Evolutionary conservation across 2,329 filamentous ascomycete species (phyloP).

Genomic region (Nannizziopsis barbatae): DNA sequence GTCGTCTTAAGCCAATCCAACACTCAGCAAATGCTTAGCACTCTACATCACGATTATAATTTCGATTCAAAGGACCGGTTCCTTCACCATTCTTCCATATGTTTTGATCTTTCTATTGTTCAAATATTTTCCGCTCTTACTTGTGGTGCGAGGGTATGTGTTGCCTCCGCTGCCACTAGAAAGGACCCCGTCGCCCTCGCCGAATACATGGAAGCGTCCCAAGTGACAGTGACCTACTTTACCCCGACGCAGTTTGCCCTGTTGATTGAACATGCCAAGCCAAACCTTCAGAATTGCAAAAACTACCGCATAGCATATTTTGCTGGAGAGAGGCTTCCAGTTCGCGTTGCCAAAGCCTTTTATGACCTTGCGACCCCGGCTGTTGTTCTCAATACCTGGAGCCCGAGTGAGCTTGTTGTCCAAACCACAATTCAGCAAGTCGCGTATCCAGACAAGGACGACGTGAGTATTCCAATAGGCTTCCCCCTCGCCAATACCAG

Average conservation of each 20-base stretch:
- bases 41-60: constrained; percentile 12
- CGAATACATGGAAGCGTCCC: constrained; percentile 14
- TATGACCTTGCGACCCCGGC: constrained; percentile 14
- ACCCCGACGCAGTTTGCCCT: constrained; percentile 19
- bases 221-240: constrained; percentile 18
- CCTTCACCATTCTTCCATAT: constrained; percentile 15
- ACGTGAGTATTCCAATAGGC: constrained; percentile 35
- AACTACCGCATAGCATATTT: constrained; percentile 16
- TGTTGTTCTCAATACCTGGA: constrained; percentile 17
- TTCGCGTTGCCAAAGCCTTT: constrained; percentile 38
- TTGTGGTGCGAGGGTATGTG: constrained; percentile 16
- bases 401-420: constrained; percentile 17
- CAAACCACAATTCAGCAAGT: constrained; percentile 7
- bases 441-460: constrained; percentile 36
- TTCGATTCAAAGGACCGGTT: constrained; percentile 14
- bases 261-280: constrained; percentile 15
- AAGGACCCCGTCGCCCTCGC: constrained; percentile 17
- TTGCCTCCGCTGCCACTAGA: constrained; percentile 15
- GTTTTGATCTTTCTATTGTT: constrained; percentile 16
- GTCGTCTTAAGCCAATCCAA: constrained; percentile 24
- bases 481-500: constrained; percentile 25
- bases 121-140: constrained; percentile 19
- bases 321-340: constrained; percentile 17
- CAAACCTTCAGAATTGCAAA: constrained; percentile 12
- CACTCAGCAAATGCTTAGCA: constrained; percentile 18